Percentiles rank a stretch among this genome's conserved stretches.
Conservation (phyloP, 176 grass and related monocot genomes). For the Oryza longistaminata region DNA sequence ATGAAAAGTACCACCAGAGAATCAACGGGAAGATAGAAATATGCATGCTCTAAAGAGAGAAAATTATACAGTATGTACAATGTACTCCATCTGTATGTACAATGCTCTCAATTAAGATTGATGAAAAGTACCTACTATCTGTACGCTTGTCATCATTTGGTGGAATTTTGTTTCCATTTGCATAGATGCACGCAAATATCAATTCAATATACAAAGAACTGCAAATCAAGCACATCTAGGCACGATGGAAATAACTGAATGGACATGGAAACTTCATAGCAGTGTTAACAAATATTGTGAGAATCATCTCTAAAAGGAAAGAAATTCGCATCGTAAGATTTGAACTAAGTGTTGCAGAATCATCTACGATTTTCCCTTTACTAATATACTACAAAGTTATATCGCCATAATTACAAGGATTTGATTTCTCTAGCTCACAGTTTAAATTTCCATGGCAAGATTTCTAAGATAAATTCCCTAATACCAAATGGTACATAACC, state of each 20-base stretch:
- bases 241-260: not conserved
- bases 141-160: not conserved
- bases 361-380: not conserved
- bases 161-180: not conserved
- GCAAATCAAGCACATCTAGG: not conserved
- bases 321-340: not conserved
- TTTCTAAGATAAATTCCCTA: not conserved
- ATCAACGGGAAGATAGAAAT: no score
- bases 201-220: not conserved
- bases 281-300: not conserved
- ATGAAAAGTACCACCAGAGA: no score
- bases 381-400: not conserved
- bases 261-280: not conserved
- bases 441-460: not conserved
- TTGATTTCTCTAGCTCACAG: not conserved
- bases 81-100: not conserved
- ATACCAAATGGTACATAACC: not conserved
- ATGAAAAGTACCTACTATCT: not conserved
- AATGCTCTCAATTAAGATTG: no score
- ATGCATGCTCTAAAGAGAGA: no score
- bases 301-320: not conserved
- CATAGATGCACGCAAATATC: not conserved
- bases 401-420: constrained; percentile 4
- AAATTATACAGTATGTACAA: no score
- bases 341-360: not conserved